Conservation (phyloP, 331 rosid species). For the Cydonia oblonga region DNA sequence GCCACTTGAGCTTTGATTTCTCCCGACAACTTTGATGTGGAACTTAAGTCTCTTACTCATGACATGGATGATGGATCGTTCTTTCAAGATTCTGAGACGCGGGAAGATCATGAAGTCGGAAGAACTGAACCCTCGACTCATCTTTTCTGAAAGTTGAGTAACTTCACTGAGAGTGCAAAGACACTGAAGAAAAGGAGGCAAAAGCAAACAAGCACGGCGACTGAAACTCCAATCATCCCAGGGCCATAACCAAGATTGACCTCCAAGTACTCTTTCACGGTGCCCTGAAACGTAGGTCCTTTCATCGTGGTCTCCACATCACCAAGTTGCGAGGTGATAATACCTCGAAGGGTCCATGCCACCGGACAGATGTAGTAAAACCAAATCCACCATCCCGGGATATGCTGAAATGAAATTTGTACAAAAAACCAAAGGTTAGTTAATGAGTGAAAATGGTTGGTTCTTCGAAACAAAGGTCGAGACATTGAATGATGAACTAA, state of each 20-base stretch:
- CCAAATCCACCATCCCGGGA: conserved; percentile 86
- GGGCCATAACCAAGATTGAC: conserved; percentile 36
- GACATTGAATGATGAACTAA: not conserved
- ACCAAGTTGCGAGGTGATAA: conserved; percentile 78
- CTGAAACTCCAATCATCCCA: conserved; percentile 43
- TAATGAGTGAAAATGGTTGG: not conserved
- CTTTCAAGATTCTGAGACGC: not conserved
- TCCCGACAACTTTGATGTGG: not conserved
- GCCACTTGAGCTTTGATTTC: not conserved
- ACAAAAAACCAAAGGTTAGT: not conserved
- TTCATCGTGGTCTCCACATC: conserved; percentile 46
- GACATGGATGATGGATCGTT: not conserved
- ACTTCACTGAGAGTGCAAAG: conserved; percentile 55
- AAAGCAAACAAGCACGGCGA: conserved; percentile 40
- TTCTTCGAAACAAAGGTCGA: not conserved
- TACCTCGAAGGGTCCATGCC: conserved; percentile 74
- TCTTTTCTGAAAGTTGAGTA: conserved; percentile 68
- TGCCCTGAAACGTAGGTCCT: conserved; percentile 56
- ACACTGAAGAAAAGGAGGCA: conserved; percentile 36
- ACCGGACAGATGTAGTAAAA: conserved; percentile 69
- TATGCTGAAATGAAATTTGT: conserved; percentile 23
- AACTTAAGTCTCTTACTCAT: not conserved
- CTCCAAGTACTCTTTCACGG: conserved; percentile 55
- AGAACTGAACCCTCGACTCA: conserved; percentile 2
- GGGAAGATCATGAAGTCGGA: not conserved